These are phyloP conservation scores for Fusarium floridanum DNA, from an alignment of 2,329 filamentous ascomycete species.

Conservation along the genomic window DNA sequence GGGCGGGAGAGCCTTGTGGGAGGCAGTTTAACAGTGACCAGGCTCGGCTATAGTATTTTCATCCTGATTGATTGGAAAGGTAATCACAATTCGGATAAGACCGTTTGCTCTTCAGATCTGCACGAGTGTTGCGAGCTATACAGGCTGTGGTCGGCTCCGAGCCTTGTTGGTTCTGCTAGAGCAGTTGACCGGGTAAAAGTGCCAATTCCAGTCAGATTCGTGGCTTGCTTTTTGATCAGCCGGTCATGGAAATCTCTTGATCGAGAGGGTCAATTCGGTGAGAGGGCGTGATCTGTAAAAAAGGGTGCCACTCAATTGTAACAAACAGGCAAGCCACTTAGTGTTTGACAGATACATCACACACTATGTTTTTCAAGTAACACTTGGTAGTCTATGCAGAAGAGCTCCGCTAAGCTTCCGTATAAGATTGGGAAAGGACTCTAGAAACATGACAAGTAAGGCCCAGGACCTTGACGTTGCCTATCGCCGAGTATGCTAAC, in stretches of 20 bases:
- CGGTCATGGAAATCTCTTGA: not conserved
- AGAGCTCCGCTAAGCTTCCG: accelerated
- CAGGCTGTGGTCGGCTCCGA: not conserved
- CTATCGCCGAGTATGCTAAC: not conserved
- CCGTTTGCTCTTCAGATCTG: not conserved
- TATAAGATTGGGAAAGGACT: not conserved
- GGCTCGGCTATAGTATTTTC: not conserved
- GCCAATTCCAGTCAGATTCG: not conserved
- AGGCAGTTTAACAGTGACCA: too few species aligned
- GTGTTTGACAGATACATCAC: not conserved
- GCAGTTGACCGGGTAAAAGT: not conserved
- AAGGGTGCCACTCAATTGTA: not conserved
- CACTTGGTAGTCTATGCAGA: not conserved
- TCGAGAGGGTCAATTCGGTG: not conserved
- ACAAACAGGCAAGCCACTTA: not conserved
- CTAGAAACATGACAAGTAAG: not conserved
- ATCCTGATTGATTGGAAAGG: not conserved
- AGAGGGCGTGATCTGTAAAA: not conserved
- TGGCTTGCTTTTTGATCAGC: not conserved
- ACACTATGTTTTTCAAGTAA: not conserved
- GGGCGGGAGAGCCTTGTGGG: too few species aligned
- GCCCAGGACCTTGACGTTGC: not conserved
- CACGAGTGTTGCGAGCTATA: not conserved
- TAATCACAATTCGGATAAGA: too few species aligned
- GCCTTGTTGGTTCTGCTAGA: too few species aligned